phyloP scores from a whole-genome alignment of 768 basidiomycete species.

The Boletus subparvulus region DNA sequence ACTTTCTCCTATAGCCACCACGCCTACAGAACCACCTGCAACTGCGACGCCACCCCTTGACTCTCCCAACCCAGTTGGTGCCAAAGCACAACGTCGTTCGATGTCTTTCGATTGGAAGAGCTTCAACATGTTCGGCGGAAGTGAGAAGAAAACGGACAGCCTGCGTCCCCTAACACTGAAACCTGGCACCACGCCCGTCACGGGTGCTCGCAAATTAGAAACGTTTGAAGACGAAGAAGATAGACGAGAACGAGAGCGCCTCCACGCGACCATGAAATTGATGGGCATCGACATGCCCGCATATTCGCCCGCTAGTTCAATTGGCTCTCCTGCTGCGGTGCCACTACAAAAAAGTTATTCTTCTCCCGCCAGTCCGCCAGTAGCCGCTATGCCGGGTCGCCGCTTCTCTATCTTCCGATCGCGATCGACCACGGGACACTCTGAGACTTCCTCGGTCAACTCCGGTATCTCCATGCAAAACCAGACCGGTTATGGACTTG shows the following conservation, averaged over 20 bases:
- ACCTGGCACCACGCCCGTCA: conserved; percentile 55
- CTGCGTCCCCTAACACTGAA: conserved; percentile 74
- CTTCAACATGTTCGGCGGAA: conserved; percentile 63
- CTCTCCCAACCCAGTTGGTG: conserved; percentile 22
- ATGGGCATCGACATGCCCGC: conserved; percentile 83
- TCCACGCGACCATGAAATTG: conserved; percentile 89
- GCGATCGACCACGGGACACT: conserved; percentile 41
- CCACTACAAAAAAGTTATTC: conserved; percentile 42
- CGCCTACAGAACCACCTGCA: conserved; percentile 28
- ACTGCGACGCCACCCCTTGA: conserved; percentile 22
- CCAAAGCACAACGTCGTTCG: conserved; percentile 64
- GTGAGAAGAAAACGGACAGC: conserved; percentile 64
- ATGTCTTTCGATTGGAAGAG: conserved; percentile 83
- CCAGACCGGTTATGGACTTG: conserved; percentile 32
- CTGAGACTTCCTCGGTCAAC: conserved; percentile 49
- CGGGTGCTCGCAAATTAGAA: conserved; percentile 75
- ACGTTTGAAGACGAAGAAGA: conserved; percentile 94
- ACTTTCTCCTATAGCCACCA: conserved; percentile 36
- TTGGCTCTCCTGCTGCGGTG: conserved; percentile 31
- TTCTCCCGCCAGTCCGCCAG: conserved; percentile 35
- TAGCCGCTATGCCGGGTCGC: conserved; percentile 31
- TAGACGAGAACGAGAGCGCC: conserved; percentile 77
- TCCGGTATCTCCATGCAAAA: conserved; percentile 43
- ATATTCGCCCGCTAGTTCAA: conserved; percentile 36
- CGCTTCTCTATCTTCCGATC: conserved; percentile 76